Conservation (phyloP, 1,284 basidiomycete species). For the Leccinum fallax region DNA sequence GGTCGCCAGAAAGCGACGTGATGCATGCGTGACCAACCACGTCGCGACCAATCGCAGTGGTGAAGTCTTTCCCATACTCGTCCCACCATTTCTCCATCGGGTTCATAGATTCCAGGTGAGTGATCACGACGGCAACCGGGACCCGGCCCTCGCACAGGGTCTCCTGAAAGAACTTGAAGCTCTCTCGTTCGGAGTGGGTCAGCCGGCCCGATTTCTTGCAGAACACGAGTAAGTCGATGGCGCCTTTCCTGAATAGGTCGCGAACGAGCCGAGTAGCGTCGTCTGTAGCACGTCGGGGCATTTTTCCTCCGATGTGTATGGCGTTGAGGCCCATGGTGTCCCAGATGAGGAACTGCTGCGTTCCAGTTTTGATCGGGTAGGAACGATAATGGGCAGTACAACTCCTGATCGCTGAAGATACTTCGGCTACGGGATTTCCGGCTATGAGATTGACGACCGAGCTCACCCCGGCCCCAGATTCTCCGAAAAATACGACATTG, state of each 20-base stretch:
- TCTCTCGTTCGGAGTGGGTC: slow-evolving; percentile 13
- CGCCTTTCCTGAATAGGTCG: slow-evolving; percentile 2
- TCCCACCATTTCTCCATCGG: slow-evolving; percentile 13
- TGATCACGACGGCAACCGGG: slow-evolving; percentile 35
- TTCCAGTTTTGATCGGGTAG: neutral
- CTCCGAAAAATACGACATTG: no score
- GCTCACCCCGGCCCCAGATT: no score
- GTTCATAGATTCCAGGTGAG: slow-evolving; percentile 10
- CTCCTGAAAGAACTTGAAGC: slow-evolving; percentile 31
- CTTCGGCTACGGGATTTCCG: no score
- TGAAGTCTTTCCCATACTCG: neutral
- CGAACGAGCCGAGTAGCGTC: slow-evolving; percentile 1
- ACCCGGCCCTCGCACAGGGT: slow-evolving; percentile 30
- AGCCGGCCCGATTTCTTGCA: slow-evolving; percentile 30
- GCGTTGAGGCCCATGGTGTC: slow-evolving; percentile 29
- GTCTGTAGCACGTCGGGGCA: neutral
- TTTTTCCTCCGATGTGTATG: neutral
- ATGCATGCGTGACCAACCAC: slow-evolving; percentile 19
- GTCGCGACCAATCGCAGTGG: neutral
- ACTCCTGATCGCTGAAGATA: no score
- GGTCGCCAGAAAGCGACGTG: slow-evolving; percentile 3
- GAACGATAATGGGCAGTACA: no score
- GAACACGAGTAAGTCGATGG: slow-evolving; percentile 36
- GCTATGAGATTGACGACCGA: no score
- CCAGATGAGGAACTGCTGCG: slow-evolving; percentile 25